Base-by-base conservation (phyloP, 306 rosid species). In the Astragalus membranaceus region DNA sequence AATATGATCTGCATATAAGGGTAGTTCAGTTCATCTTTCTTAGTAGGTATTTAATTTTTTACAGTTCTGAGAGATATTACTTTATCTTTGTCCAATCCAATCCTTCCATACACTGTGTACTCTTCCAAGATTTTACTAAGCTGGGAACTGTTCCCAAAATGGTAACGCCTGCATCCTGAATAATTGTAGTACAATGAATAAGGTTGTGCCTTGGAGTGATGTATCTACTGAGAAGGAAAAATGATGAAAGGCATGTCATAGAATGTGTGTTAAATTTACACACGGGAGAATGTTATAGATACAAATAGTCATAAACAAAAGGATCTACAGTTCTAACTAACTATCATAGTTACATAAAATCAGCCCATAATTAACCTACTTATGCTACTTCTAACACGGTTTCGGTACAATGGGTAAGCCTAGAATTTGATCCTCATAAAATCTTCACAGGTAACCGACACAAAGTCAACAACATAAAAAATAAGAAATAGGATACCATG, bases 61-160 rank as follows among this genome's bases (percentile, higher is more conserved):
- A 46, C 72, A 29, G 76, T 70, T 20, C 5, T 30, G 51, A 43
- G 63, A 64, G 69, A 30, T 5, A 67, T 74, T 85, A 92, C 98
- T 73, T 89, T 69, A 92, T 92, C 80, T 86, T 88, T 59, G 95
- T 86, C 98, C 98, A 92, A 58, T 92, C 86, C 72, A 92, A 82
- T 87, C 91, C 95, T 64, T 88, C 78, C 91, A 89, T 88, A 63
- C 96, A 92, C 46, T 57, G 43, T 49, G 98, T 76, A 79, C 74
- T 88, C 88, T 82, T 92, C 98, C 96, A 92, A 43, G 88, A 20
- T 83, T 92, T 92, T 20, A 92, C 98, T 41, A 89, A 72, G 87
- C 98, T 92, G 3, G 98, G 98, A 81, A 92, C 89, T 6, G 98
- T 92, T 57, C 98, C 98, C 87, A 92, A 83, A 68, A 86, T 49